Evolutionary conservation across 2,329 filamentous ascomycete species (phyloP).

Genomic region (Aspergillus tanneri): DNA sequence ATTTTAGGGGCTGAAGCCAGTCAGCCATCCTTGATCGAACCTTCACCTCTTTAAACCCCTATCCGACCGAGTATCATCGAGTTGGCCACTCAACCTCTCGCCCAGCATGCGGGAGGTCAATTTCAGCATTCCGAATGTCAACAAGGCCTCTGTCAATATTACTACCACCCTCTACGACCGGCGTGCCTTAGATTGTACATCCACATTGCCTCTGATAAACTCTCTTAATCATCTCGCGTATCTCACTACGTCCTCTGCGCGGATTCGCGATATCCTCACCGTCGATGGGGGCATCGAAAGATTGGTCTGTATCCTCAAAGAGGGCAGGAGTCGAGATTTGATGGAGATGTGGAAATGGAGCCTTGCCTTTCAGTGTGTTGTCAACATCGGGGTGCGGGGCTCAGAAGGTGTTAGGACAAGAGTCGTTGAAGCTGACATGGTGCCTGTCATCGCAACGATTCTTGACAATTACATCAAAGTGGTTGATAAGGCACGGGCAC

Average conservation of each 20-base stretch:
- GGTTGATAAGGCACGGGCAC: constrained; percentile 85
- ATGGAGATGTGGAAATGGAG: constrained; percentile 99
- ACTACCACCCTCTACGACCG: constrained; percentile 98
- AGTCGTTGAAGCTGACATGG: constrained; percentile 98
- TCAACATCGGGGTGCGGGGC: constrained; percentile 95
- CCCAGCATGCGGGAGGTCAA: constrained; percentile 97
- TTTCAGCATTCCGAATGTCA: constrained; percentile 98
- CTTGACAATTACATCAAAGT: constrained; percentile 98
- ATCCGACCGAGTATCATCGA: constrained; percentile 1
- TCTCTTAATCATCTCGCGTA: constrained; percentile 98
- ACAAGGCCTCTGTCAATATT: constrained; percentile 98
- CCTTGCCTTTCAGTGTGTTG: constrained; percentile 95
- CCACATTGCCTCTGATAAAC: constrained; percentile 95
- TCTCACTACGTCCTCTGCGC: constrained; percentile 93
- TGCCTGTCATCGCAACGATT: constrained; percentile 96
- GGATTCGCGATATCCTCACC: constrained; percentile 95
- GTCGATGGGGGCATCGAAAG: constrained; percentile 98
- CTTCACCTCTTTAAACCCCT: constrained; percentile 2
- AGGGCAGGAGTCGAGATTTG: constrained; percentile 94
- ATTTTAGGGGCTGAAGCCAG: constrained; percentile 18
- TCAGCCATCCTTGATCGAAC: constrained; percentile 9
- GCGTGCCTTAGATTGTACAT: constrained; percentile 95
- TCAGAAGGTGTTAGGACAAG: constrained; percentile 91
- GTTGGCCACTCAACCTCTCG: constrained; percentile 11
- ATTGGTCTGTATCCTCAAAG: constrained; percentile 95